These are phyloP conservation scores for Cladosporium halotolerans DNA, from an alignment of 2,329 filamentous ascomycete species.

Conservation along the genomic window DNA sequence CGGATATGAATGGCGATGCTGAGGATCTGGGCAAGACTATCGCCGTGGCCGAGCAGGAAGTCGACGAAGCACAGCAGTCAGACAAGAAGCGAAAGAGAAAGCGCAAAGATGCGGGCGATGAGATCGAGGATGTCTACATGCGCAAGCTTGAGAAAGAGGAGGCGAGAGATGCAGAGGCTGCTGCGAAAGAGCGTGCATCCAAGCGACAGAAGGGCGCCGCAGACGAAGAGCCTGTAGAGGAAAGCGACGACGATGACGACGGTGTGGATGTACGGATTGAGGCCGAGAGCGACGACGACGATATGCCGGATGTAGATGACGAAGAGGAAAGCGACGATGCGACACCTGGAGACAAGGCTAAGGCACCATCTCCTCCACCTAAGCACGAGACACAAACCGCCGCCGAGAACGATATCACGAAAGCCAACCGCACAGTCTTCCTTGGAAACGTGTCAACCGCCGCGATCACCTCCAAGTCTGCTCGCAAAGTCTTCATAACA, in stretches of 20 bases:
- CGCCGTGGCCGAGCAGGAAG: constrained; percentile 7
- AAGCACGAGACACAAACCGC: constrained; percentile 45
- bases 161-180: constrained; percentile 23
- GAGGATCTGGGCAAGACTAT: constrained; percentile 16
- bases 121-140: constrained; percentile 33
- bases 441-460: constrained; percentile 81
- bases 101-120: constrained; percentile 33
- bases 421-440: constrained; percentile 85
- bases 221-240: constrained; percentile 19
- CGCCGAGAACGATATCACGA: constrained; percentile 61
- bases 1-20: constrained; percentile 6
- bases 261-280: constrained; percentile 14
- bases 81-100: constrained; percentile 53
- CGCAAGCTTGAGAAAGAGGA: constrained; percentile 43
- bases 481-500: constrained; percentile 68
- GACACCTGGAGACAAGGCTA: constrained; percentile 18
- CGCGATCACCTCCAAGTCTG: constrained; percentile 74
- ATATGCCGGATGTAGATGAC: constrained; percentile 25
- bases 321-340: constrained; percentile 34
- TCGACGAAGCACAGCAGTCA: constrained; percentile 13
- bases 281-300: constrained; percentile 22
- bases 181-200: constrained; percentile 24
- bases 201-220: constrained; percentile 27
- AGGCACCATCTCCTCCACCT: constrained; percentile 49
- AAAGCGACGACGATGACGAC: constrained; percentile 19